These are phyloP conservation scores for Exophiala calicioides DNA, from an alignment of 2,329 filamentous ascomycete species.

Conservation along the genomic window DNA sequence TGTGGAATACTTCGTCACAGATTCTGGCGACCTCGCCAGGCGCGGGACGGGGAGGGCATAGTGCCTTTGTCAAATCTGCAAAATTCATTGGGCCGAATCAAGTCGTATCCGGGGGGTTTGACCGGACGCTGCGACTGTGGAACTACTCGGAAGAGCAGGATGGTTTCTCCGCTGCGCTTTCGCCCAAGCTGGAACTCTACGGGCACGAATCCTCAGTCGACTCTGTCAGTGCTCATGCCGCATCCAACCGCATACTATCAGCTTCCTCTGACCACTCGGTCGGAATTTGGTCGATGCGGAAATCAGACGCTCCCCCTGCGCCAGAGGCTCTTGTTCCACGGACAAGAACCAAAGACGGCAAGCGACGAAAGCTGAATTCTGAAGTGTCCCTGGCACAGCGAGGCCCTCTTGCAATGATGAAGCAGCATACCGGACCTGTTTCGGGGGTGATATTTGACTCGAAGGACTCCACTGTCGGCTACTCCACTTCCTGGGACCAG, in stretches of 20 bases:
- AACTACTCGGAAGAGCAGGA: conserved; percentile 72
- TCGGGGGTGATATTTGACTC: conserved; percentile 83
- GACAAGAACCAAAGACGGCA: conserved; percentile 63
- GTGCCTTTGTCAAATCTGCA: conserved; percentile 74
- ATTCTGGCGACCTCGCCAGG: conserved; percentile 74
- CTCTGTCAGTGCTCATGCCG: conserved; percentile 61
- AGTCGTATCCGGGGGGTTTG: conserved; percentile 79
- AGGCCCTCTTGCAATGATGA: conserved; percentile 74
- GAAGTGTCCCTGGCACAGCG: conserved; percentile 66
- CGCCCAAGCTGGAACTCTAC: conserved; percentile 77
- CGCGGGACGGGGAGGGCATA: conserved; percentile 69
- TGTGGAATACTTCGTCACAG: conserved; percentile 90
- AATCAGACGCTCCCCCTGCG: conserved; percentile 72
- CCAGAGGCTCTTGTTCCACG: conserved; percentile 67
- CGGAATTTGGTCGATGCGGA: conserved; percentile 85
- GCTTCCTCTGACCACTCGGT: conserved; percentile 80
- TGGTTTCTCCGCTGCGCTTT: conserved; percentile 62
- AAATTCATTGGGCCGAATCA: conserved; percentile 78
- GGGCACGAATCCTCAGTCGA: conserved; percentile 77
- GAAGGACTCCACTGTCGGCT: conserved; percentile 81
- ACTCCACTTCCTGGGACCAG: conserved; percentile 90
- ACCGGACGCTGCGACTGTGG: conserved; percentile 86
- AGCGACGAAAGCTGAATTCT: conserved; percentile 72
- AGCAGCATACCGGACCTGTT: conserved; percentile 71
- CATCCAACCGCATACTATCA: conserved; percentile 77